Evolutionary conservation across 2,329 filamentous ascomycete genomes (phyloP).

Genomic region (Aspergillus viridinutans): DNA sequence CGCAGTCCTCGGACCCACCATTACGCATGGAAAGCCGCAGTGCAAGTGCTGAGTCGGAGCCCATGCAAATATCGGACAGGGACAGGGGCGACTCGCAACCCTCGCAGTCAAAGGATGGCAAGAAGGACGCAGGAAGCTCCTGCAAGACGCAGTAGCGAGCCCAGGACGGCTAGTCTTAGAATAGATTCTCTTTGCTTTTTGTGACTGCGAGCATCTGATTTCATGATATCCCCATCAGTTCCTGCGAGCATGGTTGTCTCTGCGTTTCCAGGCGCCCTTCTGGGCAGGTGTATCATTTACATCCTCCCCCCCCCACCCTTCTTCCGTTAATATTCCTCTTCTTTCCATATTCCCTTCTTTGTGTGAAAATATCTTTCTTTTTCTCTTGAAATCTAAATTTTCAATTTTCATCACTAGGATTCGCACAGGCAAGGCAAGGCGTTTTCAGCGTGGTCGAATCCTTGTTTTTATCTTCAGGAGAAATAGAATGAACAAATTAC

Average conservation of each 20-base stretch:
- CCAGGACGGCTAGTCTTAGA: background rate
- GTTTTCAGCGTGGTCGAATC: background rate
- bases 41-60: background rate
- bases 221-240: background rate
- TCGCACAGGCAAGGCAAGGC: background rate
- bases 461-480: background rate
- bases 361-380: background rate
- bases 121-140: background rate
- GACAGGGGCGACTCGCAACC: background rate
- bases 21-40: background rate
- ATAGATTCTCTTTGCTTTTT: background rate
- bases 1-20: background rate
- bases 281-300: background rate
- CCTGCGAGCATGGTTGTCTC: background rate
- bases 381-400: background rate
- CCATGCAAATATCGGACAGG: background rate
- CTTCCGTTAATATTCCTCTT: background rate
- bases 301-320: too few species aligned
- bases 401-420: too few species aligned
- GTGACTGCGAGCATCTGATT: background rate
- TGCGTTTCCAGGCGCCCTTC: background rate
- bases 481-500: background rate
- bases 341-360: background rate
- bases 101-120: background rate
- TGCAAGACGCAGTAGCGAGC: background rate